These are phyloP conservation scores for Blepharisma stoltei DNA, from an alignment of 73 alveolate genomes.

Conservation along the genomic window DNA sequence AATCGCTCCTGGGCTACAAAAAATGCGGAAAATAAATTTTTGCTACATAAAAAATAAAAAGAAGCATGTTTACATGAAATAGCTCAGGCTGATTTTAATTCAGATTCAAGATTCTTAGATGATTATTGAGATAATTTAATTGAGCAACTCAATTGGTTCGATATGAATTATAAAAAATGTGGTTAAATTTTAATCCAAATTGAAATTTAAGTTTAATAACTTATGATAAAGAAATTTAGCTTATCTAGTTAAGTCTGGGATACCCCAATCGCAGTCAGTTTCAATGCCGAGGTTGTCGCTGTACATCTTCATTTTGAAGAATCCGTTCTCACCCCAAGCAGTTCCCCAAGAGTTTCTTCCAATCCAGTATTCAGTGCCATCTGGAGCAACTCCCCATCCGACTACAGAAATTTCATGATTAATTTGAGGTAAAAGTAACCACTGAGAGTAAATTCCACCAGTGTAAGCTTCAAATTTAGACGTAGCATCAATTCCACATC, in stretches of 20 bases:
- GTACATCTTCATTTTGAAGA: conserved; percentile 80
- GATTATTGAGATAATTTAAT: too few species aligned
- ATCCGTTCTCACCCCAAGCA: conserved; percentile 92
- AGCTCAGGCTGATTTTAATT: too few species aligned
- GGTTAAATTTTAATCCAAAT: too few species aligned
- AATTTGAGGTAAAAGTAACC: conserved; percentile 33
- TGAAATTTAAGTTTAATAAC: too few species aligned
- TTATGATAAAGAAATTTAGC: too few species aligned
- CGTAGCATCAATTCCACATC: conserved; percentile 61
- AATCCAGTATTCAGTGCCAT: conserved; percentile 78
- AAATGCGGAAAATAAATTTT: too few species aligned
- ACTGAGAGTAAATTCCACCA: conserved; percentile 81
- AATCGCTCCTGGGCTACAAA: too few species aligned
- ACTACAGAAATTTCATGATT: conserved; percentile 75
- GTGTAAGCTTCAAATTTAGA: conserved; percentile 59
- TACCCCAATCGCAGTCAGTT: conserved; percentile 63
- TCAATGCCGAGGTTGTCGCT: conserved; percentile 60
- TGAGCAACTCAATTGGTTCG: too few species aligned
- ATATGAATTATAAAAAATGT: too few species aligned
- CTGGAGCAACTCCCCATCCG: conserved; percentile 82
- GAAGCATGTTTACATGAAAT: too few species aligned
- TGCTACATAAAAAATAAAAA: too few species aligned
- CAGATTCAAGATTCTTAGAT: too few species aligned
- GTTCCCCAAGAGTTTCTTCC: conserved; percentile 94
- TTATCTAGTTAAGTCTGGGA: conserved; percentile 32